Evolutionary conservation across 495 filamentous ascomycete species (phyloP), one percentile per base, ranked within the genome.

Genomic region (Amphirosellinia nigrospora): DNA sequence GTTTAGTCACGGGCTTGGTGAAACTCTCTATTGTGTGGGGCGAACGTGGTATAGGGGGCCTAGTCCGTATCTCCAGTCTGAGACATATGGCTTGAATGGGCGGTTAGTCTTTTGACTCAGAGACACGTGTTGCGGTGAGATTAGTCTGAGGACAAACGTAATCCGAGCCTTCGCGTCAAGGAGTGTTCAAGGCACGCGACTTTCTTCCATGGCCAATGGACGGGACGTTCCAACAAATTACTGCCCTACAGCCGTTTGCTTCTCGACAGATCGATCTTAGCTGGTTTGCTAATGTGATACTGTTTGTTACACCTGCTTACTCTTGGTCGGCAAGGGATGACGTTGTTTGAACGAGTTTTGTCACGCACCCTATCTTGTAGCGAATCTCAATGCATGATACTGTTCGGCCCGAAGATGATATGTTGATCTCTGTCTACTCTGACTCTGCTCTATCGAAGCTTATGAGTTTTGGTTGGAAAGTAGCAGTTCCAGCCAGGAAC

Each of bases 301-400:
- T 30, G 50, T 53, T 53, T 30, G 50, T 53, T 53, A 23, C 50
- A 53, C 50, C 5, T 53, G 26, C 26, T 53, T 53, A 53, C 16
- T 30, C 50, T 28, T 16, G 10, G 26, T n/a, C 23, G 15, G 28
- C 50, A 15, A 53, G 26, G 10, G 26, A n/a, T 53, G 26, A 53
- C 50, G 50, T 53, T 53, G 50, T 30, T 13, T 30, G 48, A 15
- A 4, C 16, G 48, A 30, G 50, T 28, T 53, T 28, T 15, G 50
- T 53, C 16, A 13, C 26, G 23, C 26, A 28, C 30, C 26, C 28
- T 13, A 28, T 26, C 48, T 4, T 53, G 50, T 16, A 28, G 10
- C 26, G 13, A 30, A 53, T 16, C 26, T 30, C 10, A 16, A 53
- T 53, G 26, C 11, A 28, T 15, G 26, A 53, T 53, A 53, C 23